Evolutionary conservation across 164 flowering plant genomes (phyloP).

Genomic region (Aristolochia californica): DNA sequence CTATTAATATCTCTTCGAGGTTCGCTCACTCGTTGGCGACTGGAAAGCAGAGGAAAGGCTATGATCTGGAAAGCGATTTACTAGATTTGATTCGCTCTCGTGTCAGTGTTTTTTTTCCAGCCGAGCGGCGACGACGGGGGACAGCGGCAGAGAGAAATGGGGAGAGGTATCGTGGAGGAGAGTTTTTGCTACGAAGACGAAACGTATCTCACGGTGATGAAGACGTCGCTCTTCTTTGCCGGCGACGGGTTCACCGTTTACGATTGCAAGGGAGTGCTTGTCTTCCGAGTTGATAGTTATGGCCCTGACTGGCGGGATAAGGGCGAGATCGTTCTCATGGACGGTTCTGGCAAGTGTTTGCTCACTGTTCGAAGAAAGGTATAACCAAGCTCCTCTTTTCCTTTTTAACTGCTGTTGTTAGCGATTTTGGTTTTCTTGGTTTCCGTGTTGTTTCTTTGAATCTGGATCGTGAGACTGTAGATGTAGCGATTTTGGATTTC

Average conservation of each 20-base stretch:
- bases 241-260: slow-evolving; percentile 85
- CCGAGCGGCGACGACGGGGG: too few species aligned
- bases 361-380: slow-evolving; percentile 92
- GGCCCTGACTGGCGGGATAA: slow-evolving; percentile 44
- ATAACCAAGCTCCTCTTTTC: neutral
- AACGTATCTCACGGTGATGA: slow-evolving; percentile 62
- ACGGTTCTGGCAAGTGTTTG: slow-evolving; percentile 61
- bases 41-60: too few species aligned
- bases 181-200: slow-evolving; percentile 39
- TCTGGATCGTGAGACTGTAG: too few species aligned
- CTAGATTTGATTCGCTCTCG: too few species aligned
- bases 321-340: slow-evolving; percentile 79
- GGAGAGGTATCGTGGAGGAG: slow-evolving; percentile 20
- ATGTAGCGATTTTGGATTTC: too few species aligned
- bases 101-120: too few species aligned
- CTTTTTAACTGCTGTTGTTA: neutral
- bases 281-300: slow-evolving; percentile 84
- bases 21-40: too few species aligned
- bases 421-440: neutral
- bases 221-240: slow-evolving; percentile 77
- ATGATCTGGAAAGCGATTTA: too few species aligned
- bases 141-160: neutral
- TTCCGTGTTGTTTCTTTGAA: too few species aligned
- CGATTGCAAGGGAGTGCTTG: slow-evolving; percentile 47
- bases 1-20: too few species aligned